These are phyloP conservation scores for Bassia scoparia DNA, from an alignment of 148 eudicot species.

Conservation along the genomic window DNA sequence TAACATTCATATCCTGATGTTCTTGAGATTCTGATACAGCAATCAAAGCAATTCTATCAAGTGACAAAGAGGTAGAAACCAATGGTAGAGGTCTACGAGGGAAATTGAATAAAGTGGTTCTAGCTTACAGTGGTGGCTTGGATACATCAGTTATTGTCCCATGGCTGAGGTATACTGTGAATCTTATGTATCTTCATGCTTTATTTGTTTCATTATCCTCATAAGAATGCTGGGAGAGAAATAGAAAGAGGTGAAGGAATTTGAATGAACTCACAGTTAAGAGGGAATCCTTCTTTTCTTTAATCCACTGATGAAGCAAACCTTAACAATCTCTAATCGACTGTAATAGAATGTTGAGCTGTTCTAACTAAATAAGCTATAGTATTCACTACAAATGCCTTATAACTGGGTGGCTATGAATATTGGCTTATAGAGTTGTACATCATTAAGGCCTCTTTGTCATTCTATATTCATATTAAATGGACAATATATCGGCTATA, in stretches of 20 bases:
- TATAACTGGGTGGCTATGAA: neutral
- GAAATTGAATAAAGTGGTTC: constrained; percentile 85
- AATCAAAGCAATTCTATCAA: constrained; percentile 48
- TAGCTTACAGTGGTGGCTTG: constrained; percentile 97
- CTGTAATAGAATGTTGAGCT: no score
- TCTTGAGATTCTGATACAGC: constrained; percentile 31
- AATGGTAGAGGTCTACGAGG: constrained; percentile 50
- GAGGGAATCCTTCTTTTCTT: no score
- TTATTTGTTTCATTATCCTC: no score
- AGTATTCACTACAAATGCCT: neutral
- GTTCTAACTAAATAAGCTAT: no score
- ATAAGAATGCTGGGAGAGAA: no score
- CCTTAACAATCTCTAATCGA: no score
- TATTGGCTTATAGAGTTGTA: neutral
- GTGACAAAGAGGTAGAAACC: constrained; percentile 47
- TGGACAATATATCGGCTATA: neutral
- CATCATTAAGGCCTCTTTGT: neutral
- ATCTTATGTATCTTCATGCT: neutral
- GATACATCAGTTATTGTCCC: constrained; percentile 98
- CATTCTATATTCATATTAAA: neutral
- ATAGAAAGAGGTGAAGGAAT: no score
- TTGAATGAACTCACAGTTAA: neutral
- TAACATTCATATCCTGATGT: neutral
- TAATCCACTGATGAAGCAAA: no score
- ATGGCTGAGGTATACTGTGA: constrained; percentile 73